phyloP scores from a whole-genome alignment of 768 basidiomycete species.

The Kwoniella mangroviensis region DNA sequence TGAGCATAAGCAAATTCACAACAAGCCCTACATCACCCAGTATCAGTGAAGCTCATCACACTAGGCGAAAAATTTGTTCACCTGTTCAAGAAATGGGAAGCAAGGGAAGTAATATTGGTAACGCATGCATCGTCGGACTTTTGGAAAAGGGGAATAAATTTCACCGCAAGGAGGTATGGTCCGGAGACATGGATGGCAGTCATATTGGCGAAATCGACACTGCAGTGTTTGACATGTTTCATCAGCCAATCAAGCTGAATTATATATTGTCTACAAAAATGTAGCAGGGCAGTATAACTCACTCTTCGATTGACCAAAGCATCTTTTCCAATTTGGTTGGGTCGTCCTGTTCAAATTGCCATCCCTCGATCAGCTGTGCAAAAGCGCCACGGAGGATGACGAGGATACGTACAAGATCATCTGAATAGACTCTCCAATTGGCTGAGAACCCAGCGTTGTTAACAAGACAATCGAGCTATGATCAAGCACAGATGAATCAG shows the following conservation, averaged over 20 bases:
- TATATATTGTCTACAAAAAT: too few species aligned
- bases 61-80: constrained; percentile 4
- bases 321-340: constrained; percentile 36
- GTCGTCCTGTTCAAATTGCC: constrained; percentile 27
- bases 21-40: constrained; percentile 21
- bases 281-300: constrained; percentile 4
- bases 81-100: constrained; percentile 39
- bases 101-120: constrained; percentile 46
- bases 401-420: neutral
- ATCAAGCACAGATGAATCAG: neutral
- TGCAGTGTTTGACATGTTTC: constrained; percentile 5
- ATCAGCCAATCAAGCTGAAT: neutral
- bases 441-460: constrained; percentile 52
- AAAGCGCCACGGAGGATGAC: neutral
- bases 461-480: constrained; percentile 47
- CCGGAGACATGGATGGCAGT: constrained; percentile 48
- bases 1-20: constrained; percentile 47
- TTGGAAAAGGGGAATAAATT: constrained; percentile 43
- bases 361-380: neutral
- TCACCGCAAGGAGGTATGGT: constrained; percentile 49
- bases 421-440: constrained; percentile 37
- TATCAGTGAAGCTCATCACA: neutral
- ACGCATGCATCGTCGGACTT: constrained; percentile 42
- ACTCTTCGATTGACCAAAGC: constrained; percentile 53
- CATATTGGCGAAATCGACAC: constrained; percentile 39